A percentile compares a stretch with the other conserved stretches of the same genome.
Conservation (phyloP, 176 grass and related monocot genomes). For the maize (Zea mays) region Zm-B73-REFERENCE-NAM-5.0 NC_050102.1:168954001-168954500, state of each 20-base stretch:
- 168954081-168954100: not conserved
- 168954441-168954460: constrained; percentile 38
- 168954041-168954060: not conserved
- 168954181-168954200: too few species aligned
- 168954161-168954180: not conserved
- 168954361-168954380: constrained; percentile 34
- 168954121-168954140: too few species aligned
- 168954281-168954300: too few species aligned
- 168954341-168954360: not conserved
- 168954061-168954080: not conserved
- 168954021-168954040: not conserved
- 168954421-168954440: constrained; percentile 27
- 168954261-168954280: too few species aligned
- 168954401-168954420: constrained; percentile 41
- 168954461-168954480: constrained; percentile 26
- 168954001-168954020: not conserved
- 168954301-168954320: not conserved
- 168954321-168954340: not conserved
- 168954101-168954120: not conserved
- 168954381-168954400: constrained; percentile 46
- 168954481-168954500: constrained; percentile 13
- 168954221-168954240: too few species aligned
- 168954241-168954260: too few species aligned
- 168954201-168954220: not conserved
- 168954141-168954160: not conserved